phyloP scores from a whole-genome alignment of 345 rosid genomes.

The Nasturtium officinale region DNA sequence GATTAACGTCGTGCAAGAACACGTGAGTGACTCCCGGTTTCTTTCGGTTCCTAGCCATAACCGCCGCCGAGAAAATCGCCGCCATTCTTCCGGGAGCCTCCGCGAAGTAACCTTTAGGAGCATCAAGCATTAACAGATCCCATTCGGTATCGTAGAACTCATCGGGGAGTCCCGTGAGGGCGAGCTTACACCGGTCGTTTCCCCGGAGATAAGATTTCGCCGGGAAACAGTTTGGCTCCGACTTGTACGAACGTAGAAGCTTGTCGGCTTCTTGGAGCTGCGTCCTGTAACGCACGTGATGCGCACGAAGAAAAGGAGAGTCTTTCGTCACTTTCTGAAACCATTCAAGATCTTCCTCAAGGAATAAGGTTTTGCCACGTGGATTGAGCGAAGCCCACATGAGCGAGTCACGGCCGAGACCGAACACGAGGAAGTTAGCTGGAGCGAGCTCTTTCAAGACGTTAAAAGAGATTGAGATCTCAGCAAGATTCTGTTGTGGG shows the following conservation, averaged over 20 bases:
- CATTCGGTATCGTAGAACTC: constrained; percentile 68
- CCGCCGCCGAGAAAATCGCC: constrained; percentile 71
- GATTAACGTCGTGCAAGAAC: constrained; percentile 64
- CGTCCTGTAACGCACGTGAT: constrained; percentile 66
- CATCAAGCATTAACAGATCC: constrained; percentile 75
- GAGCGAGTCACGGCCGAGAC: constrained; percentile 64
- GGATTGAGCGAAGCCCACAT: constrained; percentile 72
- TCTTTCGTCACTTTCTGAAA: constrained; percentile 46
- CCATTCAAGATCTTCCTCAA: constrained; percentile 70
- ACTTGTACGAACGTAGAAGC: constrained; percentile 48
- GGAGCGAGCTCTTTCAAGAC: constrained; percentile 49
- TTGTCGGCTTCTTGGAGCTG: constrained; percentile 52
- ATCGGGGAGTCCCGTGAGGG: constrained; percentile 55
- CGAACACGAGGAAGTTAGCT: constrained; percentile 66
- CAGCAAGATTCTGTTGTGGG: constrained; percentile 58
- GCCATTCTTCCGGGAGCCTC: constrained; percentile 70
- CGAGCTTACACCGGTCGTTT: constrained; percentile 55
- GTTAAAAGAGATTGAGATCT: constrained; percentile 53
- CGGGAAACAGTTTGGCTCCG: constrained; percentile 48
- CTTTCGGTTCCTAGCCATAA: constrained; percentile 64
- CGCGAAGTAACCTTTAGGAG: constrained; percentile 64
- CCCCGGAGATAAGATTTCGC: constrained; percentile 47
- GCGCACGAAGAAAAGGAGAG: constrained; percentile 54
- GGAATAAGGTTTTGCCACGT: constrained; percentile 63
- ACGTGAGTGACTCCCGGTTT: constrained; percentile 67